phyloP scores from a whole-genome alignment of 2,329 filamentous ascomycete species.

The Pyrenophora graminea region DNA sequence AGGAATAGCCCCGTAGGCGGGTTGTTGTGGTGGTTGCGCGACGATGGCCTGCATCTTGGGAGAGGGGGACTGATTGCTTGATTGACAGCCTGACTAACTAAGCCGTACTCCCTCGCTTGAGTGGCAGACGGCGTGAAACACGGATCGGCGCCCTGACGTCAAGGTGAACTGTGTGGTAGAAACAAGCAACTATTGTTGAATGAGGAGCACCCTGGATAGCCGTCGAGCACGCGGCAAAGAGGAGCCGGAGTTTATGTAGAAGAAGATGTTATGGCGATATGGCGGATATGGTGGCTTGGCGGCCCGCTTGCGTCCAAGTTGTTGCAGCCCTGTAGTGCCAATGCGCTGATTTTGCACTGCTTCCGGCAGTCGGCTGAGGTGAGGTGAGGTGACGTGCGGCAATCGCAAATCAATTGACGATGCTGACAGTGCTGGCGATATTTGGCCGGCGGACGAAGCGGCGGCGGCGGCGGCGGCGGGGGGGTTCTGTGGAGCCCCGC shows the following conservation, averaged over 20 bases:
- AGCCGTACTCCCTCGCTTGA: too few species aligned
- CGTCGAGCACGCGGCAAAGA: conserved; percentile 7
- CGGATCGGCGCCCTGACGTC: conserved; percentile 35
- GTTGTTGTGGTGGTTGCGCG: conserved; percentile 28
- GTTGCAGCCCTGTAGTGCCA: conserved; percentile 24
- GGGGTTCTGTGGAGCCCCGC: conserved; percentile 1
- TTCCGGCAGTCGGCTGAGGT: conserved; percentile 36
- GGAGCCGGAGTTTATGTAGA: conserved; percentile 25
- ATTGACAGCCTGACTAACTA: conserved; percentile 12
- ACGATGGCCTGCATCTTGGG: conserved; percentile 37
- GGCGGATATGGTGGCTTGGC: conserved; percentile 22
- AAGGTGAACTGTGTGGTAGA: conserved; percentile 22
- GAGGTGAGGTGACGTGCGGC: neutral
- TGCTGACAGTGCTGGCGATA: conserved; percentile 16
- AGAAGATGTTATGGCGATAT: conserved; percentile 19
- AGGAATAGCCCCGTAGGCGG: conserved; percentile 35
- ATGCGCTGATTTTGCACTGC: conserved; percentile 27
- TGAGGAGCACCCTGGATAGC: neutral
- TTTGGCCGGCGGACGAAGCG: conserved; percentile 17
- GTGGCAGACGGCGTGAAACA: conserved; percentile 27
- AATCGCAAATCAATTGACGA: conserved; percentile 15
- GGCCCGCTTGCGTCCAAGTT: conserved; percentile 26
- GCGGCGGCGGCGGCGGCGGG: neutral
- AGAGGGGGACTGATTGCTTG: conserved; percentile 17
- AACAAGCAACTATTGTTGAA: conserved; percentile 10